These are phyloP conservation scores for Lipomyces spencermartinsiae DNA, from an alignment of 805 yeast species.

Conservation along the genomic window DNA sequence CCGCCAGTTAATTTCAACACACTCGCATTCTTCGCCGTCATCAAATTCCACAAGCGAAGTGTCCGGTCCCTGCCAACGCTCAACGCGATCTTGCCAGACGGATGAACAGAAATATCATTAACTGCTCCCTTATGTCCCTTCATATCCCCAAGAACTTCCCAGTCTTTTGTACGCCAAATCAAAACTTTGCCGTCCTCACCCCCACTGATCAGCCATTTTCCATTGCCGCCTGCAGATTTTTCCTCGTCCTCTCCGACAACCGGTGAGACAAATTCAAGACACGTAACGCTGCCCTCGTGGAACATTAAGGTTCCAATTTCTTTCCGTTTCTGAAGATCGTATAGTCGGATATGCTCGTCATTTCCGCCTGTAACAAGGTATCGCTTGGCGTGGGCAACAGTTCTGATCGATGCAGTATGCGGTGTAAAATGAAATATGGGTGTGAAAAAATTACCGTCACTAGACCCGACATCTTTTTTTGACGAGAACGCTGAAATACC, in stretches of 20 bases:
- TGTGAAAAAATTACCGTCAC: slow-evolving; percentile 65
- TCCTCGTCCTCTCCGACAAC: slow-evolving; percentile 25
- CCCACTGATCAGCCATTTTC: slow-evolving; percentile 90
- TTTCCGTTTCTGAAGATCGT: slow-evolving; percentile 90
- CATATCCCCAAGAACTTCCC: slow-evolving; percentile 89
- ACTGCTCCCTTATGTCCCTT: slow-evolving; percentile 89
- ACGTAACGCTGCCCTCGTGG: slow-evolving; percentile 87
- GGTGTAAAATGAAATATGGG: slow-evolving; percentile 97
- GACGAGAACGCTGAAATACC: slow-evolving; percentile 45
- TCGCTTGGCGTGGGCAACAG: slow-evolving; percentile 80
- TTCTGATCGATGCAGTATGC: slow-evolving; percentile 84
- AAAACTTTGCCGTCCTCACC: slow-evolving; percentile 89
- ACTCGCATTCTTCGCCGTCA: slow-evolving; percentile 96
- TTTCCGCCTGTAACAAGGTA: slow-evolving; percentile 92
- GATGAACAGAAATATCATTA: slow-evolving; percentile 87
- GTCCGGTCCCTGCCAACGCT: slow-evolving; percentile 87
- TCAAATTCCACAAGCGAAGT: slow-evolving; percentile 89
- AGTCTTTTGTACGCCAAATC: slow-evolving; percentile 94
- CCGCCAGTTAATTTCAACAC: slow-evolving; percentile 57
- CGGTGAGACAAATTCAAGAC: slow-evolving; percentile 61
- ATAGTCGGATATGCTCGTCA: slow-evolving; percentile 93
- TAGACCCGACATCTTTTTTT: slow-evolving; percentile 49
- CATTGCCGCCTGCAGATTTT: slow-evolving; percentile 43
- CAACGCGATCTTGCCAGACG: slow-evolving; percentile 86
- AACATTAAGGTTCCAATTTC: slow-evolving; percentile 89